Evolutionary conservation across 768 basidiomycete genomes (phyloP), one percentile per base, ranked within the genome.

Genomic region (Tricholoma terreum): DNA sequence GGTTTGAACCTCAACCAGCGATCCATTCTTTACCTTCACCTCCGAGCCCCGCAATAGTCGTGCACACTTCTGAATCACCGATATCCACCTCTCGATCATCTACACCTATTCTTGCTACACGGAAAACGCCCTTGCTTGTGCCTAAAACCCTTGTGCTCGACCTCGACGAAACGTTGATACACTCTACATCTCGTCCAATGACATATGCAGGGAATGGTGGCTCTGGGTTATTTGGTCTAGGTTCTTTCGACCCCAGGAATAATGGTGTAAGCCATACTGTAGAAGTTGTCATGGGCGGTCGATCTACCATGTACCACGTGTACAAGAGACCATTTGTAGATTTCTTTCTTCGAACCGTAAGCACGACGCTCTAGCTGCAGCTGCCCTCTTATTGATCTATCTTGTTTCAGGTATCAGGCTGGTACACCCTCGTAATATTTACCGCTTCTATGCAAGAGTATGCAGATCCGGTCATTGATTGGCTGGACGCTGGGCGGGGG

Each of bases 371-470:
- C 46, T 43, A 8, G 21, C 50, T 55, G 10, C 35, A 22, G 15
- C 21, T 27, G 11, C 19, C 15, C 31, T 40, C 9, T 8, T 30
- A 14, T n/a, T 57, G 33, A 71, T 57, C 65, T 54, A 58, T 59
- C 42, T 38, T 21, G 22, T 43, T n/a, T 57, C 64, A 98, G 95
- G 96, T 98, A 38, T 95, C 97, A 30, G 81, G 87, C 22, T 99
- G 97, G 97, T 99, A 99, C 74, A 98, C 95, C 1, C 83, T 99
- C 58, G 94, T 99, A 53, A 94, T 99, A 61, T 99, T 96, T 74
- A 99, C 97, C 31, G 97, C 97, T 6, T 98, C 96, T 8, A 93
- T 99, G 92, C 90, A 94, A 67, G 97, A 99, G 73, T 99, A 99
- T 71, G 97, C 97, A 59, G 97, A 99, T 77, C 97, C 97, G 0